These are phyloP conservation scores for Clavispora vitiphila DNA, from an alignment of 805 yeast species.

Conservation along the genomic window DNA sequence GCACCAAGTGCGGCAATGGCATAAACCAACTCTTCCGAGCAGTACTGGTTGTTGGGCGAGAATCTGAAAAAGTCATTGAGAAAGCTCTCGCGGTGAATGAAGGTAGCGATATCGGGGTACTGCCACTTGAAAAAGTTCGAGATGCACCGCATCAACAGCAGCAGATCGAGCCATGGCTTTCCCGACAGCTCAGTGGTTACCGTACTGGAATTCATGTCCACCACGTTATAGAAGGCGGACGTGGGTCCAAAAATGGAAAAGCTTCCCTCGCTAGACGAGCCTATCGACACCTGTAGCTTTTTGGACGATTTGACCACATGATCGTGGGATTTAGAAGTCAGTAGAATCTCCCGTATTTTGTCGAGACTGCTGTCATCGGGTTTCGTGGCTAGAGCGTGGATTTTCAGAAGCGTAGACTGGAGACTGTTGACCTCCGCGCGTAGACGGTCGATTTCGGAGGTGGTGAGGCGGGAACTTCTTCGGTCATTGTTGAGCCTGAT, in stretches of 20 bases:
- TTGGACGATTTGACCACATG: slow-evolving; percentile 3
- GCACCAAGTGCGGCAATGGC: slow-evolving; percentile 19
- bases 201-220: slow-evolving; percentile 6
- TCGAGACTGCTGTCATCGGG: background rate
- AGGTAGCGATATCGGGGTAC: slow-evolving; percentile 16
- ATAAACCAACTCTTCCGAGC: slow-evolving; percentile 15
- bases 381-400: background rate
- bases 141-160: slow-evolving; percentile 9
- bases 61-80: slow-evolving; percentile 14
- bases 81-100: slow-evolving; percentile 17
- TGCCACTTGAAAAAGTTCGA: slow-evolving; percentile 14
- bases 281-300: slow-evolving; percentile 13
- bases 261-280: slow-evolving; percentile 13
- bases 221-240: slow-evolving; percentile 13
- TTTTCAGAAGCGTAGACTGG: slow-evolving; percentile 1
- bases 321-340: background rate
- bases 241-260: slow-evolving; percentile 17
- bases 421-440: slow-evolving; percentile 4
- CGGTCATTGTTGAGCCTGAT: slow-evolving; percentile 8
- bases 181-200: slow-evolving; percentile 4
- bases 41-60: slow-evolving; percentile 6
- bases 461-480: slow-evolving; percentile 7
- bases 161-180: slow-evolving; percentile 5
- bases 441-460: slow-evolving; percentile 7
- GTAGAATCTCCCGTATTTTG: slow-evolving; percentile 2